Conservation (phyloP, 2,329 filamentous ascomycete genomes). For the Geoglossum cookeanum region DNA sequence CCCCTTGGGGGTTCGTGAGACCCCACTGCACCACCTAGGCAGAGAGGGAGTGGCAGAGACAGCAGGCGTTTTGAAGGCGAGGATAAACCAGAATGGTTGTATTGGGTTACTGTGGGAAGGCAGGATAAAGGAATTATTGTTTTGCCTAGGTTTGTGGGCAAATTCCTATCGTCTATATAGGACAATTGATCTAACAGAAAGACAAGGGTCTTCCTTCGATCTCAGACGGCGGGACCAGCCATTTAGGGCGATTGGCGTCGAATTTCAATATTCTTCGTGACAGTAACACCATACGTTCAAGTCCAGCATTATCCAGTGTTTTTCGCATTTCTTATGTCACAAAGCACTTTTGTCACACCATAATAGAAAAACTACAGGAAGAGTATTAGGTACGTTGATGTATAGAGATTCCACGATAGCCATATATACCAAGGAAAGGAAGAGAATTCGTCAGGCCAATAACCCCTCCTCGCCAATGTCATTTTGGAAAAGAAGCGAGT, state of each 20-base stretch:
- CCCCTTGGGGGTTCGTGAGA: background rate
- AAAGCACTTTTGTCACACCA: too few relatives aligned
- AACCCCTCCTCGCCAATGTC: too few relatives aligned
- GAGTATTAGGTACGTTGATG: too few relatives aligned
- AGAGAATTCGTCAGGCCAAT: too few relatives aligned
- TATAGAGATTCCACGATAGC: too few relatives aligned
- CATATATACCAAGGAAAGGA: too few relatives aligned
- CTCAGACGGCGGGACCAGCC: slow-evolving; percentile 57
- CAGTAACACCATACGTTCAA: background rate
- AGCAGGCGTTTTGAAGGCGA: slow-evolving; percentile 73
- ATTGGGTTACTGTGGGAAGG: slow-evolving; percentile 87
- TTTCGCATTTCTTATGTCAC: too few relatives aligned
- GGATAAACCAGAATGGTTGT: slow-evolving; percentile 72
- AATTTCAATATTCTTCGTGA: slow-evolving; percentile 70
- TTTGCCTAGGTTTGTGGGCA: slow-evolving; percentile 62
- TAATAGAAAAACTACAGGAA: too few relatives aligned
- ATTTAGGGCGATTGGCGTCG: slow-evolving; percentile 56
- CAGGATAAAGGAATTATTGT: slow-evolving; percentile 74
- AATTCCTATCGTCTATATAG: slow-evolving; percentile 12
- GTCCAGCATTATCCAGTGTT: background rate
- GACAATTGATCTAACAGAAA: background rate
- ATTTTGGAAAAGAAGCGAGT: background rate
- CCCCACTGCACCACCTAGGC: slow-evolving; percentile 14
- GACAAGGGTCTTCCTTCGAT: slow-evolving; percentile 32
- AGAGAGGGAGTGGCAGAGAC: slow-evolving; percentile 37